Percentiles rank a stretch among this genome's conserved stretches.
These are phyloP conservation scores for Mycena olivaceomarginata DNA, from an alignment of 768 basidiomycete genomes.

Conservation along the genomic window DNA sequence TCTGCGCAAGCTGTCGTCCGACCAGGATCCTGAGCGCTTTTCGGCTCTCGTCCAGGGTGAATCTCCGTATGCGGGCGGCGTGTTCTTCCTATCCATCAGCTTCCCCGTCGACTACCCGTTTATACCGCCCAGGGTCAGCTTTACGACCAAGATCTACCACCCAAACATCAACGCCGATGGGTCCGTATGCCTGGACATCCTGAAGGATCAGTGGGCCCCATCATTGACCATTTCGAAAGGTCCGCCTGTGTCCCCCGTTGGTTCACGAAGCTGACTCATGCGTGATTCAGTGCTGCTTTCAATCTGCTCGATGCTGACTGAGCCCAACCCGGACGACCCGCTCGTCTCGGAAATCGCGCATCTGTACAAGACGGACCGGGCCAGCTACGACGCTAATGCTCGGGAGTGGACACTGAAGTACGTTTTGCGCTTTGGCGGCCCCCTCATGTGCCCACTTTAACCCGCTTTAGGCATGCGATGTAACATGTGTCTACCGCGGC, in stretches of 20 bases:
- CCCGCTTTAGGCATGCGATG: conserved; percentile 61
- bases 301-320: conserved; percentile 99
- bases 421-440: conserved; percentile 52
- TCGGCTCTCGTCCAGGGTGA: conserved; percentile 77
- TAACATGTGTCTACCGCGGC: conserved; percentile 33
- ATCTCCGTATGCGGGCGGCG: conserved; percentile 98
- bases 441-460: conserved; percentile 36
- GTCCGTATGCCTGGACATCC: conserved; percentile 98
- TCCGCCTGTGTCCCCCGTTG: conserved; percentile 54
- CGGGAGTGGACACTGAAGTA: conserved; percentile 99
- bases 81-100: conserved; percentile 97
- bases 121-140: conserved; percentile 99
- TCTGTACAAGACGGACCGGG: conserved; percentile 98
- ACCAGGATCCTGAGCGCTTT: conserved; percentile 46
- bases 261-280: conserved; percentile 26
- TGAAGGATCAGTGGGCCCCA: conserved; percentile 99
- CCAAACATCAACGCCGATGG: conserved; percentile 99
- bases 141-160: conserved; percentile 99
- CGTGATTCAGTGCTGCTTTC: conserved; percentile 86
- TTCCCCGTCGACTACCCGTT: conserved; percentile 99
- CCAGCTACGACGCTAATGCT: conserved; percentile 97
- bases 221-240: conserved; percentile 99
- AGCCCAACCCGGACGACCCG: conserved; percentile 99
- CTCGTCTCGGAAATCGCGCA: conserved; percentile 99
- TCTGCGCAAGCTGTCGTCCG: conserved; percentile 38